phyloP scores from a whole-genome alignment of 2,329 filamentous ascomycete genomes.

The Drechslerella stenobrocha region DNA sequence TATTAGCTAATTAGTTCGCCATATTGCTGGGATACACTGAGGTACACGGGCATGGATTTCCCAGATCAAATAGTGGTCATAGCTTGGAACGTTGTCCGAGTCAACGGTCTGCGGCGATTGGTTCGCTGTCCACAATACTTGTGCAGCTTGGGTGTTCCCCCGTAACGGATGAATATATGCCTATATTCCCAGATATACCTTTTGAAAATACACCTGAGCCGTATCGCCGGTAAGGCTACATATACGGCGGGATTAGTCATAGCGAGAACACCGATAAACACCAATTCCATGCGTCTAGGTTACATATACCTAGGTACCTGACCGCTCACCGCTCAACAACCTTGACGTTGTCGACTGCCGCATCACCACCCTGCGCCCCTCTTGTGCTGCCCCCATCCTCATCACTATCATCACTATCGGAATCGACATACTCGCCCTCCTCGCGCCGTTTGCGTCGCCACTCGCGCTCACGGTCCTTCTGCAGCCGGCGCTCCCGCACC shows the following conservation, averaged over 20 bases:
- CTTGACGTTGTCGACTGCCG: slow-evolving; percentile 6
- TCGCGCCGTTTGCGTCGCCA: slow-evolving; percentile 44
- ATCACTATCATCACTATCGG: slow-evolving; percentile 18
- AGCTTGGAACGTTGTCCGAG: background rate
- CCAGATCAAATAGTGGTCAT: background rate
- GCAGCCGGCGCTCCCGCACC: slow-evolving; percentile 56
- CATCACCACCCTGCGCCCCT: background rate
- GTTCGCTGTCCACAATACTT: too few species aligned
- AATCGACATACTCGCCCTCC: slow-evolving; percentile 39
- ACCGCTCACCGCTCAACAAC: slow-evolving; percentile 19
- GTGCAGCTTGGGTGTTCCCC: too few species aligned
- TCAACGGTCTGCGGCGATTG: background rate
- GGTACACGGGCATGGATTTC: too few species aligned
- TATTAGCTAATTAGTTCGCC: too few species aligned
- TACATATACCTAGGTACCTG: background rate
- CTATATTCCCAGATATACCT: too few species aligned
- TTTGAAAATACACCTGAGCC: too few species aligned
- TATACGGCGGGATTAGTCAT: too few species aligned
- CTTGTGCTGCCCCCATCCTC: background rate
- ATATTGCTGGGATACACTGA: background rate
- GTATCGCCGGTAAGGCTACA: too few species aligned
- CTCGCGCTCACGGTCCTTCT: slow-evolving; percentile 50
- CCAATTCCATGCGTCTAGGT: slow-evolving; percentile 9
- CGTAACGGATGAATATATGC: too few species aligned
- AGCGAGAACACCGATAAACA: slow-evolving; percentile 4